Percentiles rank a stretch among this genome's conserved stretches.
These are phyloP conservation scores for Tritrichomonas foetus DNA, from an alignment of 208 protist genomes.

Conservation along the genomic window DNA sequence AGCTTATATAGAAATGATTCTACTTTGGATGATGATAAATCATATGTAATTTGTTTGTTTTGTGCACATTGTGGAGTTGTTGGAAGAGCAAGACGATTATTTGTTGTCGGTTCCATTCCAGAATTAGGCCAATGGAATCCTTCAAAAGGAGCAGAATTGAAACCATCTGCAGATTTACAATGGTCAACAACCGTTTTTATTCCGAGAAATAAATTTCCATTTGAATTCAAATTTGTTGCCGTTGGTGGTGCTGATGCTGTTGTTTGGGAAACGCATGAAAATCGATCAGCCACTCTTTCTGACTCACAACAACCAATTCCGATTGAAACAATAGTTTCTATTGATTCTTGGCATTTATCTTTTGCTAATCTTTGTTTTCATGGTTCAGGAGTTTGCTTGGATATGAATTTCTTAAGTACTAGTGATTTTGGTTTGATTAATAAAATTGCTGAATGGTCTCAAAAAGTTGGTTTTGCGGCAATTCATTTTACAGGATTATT, in stretches of 20 bases:
- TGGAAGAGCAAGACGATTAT: background rate
- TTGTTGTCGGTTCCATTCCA: constrained; percentile 1
- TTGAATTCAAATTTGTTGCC: constrained; percentile 28
- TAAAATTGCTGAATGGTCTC: background rate
- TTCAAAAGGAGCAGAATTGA: background rate
- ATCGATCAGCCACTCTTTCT: background rate
- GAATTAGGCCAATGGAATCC: constrained; percentile 30
- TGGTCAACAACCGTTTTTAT: background rate
- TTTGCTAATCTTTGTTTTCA: background rate
- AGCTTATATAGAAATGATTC: no score
- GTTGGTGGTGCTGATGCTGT: background rate
- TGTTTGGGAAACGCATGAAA: constrained; percentile 15
- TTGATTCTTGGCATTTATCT: background rate
- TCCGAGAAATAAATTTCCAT: background rate
- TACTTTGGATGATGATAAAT: no score
- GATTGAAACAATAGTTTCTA: background rate
- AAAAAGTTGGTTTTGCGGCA: background rate
- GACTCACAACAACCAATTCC: no score
- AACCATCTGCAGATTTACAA: background rate
- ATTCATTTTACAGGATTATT: background rate
- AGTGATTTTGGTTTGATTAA: background rate
- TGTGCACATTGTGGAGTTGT: background rate
- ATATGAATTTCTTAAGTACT: background rate
- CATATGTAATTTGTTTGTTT: background rate
- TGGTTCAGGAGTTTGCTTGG: background rate